These are phyloP conservation scores for Neofusicoccum kwambonambiense DNA, from an alignment of 2,329 filamentous ascomycete species.

Conservation along the genomic window DNA sequence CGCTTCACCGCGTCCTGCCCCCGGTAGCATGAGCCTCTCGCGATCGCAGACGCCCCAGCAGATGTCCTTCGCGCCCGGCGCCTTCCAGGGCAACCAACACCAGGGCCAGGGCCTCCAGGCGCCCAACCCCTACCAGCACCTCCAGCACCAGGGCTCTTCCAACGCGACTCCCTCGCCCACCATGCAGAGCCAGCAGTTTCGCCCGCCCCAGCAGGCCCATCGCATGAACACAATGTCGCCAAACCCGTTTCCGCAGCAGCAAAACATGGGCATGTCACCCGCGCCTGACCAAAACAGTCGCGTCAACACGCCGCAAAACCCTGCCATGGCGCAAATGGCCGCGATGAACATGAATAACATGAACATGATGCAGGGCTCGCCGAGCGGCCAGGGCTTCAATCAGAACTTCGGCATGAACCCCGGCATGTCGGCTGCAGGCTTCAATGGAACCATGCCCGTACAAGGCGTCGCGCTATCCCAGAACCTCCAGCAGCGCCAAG, in stretches of 20 bases:
- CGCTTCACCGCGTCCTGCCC: slow-evolving; percentile 73
- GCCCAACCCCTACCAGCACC: slow-evolving; percentile 75
- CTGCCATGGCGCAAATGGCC: slow-evolving; percentile 44
- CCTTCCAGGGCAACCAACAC: slow-evolving; percentile 59
- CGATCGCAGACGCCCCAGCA: slow-evolving; percentile 92
- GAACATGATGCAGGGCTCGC: slow-evolving; percentile 32
- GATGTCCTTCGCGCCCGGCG: slow-evolving; percentile 60
- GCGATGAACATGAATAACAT: slow-evolving; percentile 39
- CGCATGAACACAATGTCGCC: slow-evolving; percentile 88
- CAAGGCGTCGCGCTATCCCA: slow-evolving; percentile 49
- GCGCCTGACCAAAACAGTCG: slow-evolving; percentile 61
- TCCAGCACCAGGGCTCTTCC: slow-evolving; percentile 74
- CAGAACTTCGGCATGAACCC: slow-evolving; percentile 37
- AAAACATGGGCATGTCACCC: slow-evolving; percentile 73
- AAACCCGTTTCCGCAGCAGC: slow-evolving; percentile 79
- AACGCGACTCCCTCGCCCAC: slow-evolving; percentile 92
- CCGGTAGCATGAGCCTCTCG: slow-evolving; percentile 49
- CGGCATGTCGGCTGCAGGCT: slow-evolving; percentile 25
- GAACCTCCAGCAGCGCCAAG: slow-evolving; percentile 50
- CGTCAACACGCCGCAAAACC: slow-evolving; percentile 68
- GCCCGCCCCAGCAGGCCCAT: slow-evolving; percentile 64
- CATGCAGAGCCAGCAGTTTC: slow-evolving; percentile 75
- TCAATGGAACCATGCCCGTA: slow-evolving; percentile 47
- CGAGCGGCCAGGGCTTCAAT: slow-evolving; percentile 37
- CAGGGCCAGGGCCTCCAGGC: slow-evolving; percentile 58